Conservation (phyloP, 441 rosid species). For the Croton setiger region DNA sequence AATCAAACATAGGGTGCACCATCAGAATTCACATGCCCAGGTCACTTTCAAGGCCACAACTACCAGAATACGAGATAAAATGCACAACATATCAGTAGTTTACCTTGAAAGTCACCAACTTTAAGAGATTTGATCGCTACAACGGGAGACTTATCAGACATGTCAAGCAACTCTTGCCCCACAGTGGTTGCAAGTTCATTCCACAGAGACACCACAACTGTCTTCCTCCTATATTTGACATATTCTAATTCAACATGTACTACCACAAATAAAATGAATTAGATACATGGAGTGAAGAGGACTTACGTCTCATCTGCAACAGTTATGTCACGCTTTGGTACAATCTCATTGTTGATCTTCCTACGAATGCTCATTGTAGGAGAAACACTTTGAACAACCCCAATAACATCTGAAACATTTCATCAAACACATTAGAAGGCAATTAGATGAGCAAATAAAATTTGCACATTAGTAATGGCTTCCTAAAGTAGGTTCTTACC, state of each 20-base stretch:
- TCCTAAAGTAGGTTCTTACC: constrained; percentile 40
- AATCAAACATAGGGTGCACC: constrained; percentile 2
- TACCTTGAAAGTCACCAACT: constrained; percentile 96
- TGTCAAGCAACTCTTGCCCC: constrained; percentile 75
- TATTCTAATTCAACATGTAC: constrained; percentile 4
- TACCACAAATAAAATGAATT: background rate
- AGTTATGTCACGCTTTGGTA: constrained; percentile 83
- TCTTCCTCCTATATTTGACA: constrained; percentile 52
- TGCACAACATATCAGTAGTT: background rate
- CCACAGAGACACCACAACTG: constrained; percentile 87
- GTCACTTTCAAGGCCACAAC: background rate
- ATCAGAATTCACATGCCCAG: background rate
- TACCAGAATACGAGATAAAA: background rate
- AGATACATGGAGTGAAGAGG: background rate
- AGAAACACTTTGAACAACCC: constrained; percentile 83
- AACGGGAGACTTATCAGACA: constrained; percentile 60
- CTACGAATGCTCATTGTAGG: constrained; percentile 75
- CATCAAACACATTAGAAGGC: background rate
- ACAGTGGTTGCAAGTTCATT: constrained; percentile 69
- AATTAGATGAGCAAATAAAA: background rate
- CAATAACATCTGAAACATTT: constrained; percentile 58
- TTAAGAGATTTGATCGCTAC: constrained; percentile 77
- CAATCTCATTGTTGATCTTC: constrained; percentile 67
- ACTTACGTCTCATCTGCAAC: constrained; percentile 76
- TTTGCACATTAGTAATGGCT: background rate